Conservation (phyloP, 2,329 filamentous ascomycete species). For the Colletotrichum magnum region DNA sequence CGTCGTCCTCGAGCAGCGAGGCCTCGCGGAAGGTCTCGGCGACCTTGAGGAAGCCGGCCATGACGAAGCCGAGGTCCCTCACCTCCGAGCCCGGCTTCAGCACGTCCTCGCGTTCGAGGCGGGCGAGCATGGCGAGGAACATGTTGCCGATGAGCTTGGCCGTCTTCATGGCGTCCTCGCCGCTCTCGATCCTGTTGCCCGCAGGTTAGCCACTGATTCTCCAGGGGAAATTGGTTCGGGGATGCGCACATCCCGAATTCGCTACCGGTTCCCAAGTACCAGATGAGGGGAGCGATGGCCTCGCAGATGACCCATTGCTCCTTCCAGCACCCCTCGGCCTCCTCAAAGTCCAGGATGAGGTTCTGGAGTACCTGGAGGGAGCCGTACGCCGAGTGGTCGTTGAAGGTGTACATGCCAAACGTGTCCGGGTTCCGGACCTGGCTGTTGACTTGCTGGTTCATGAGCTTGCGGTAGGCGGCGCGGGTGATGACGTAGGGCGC, state of each 20-base stretch:
- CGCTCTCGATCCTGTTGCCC: slow-evolving; percentile 30
- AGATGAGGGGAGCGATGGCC: slow-evolving; percentile 50
- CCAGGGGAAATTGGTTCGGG: not conserved
- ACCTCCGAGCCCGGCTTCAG: slow-evolving; percentile 53
- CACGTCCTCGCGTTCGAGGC: slow-evolving; percentile 50
- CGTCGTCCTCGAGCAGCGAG: slow-evolving; percentile 41
- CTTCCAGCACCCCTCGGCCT: slow-evolving; percentile 51
- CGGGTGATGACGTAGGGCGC: slow-evolving; percentile 38
- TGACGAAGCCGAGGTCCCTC: slow-evolving; percentile 54
- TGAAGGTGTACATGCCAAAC: slow-evolving; percentile 60
- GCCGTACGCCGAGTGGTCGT: slow-evolving; percentile 57
- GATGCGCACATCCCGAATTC: slow-evolving; percentile 24
- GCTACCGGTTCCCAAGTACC: slow-evolving; percentile 22
- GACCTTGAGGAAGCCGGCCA: slow-evolving; percentile 52
- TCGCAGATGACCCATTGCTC: slow-evolving; percentile 60
- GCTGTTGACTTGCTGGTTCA: slow-evolving; percentile 25
- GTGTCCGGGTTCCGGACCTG: slow-evolving; percentile 49
- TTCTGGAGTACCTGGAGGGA: slow-evolving; percentile 60
- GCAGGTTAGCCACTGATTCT: not conserved
- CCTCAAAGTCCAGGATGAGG: slow-evolving; percentile 54
- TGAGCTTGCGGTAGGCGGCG: slow-evolving; percentile 30
- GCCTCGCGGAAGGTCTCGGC: slow-evolving; percentile 33
- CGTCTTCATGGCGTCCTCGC: slow-evolving; percentile 46
- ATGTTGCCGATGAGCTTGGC: slow-evolving; percentile 46
- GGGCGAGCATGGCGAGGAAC: slow-evolving; percentile 57